Base-by-base conservation (phyloP, 768 basidiomycete genomes). In the Podaxis sp. region DNA sequence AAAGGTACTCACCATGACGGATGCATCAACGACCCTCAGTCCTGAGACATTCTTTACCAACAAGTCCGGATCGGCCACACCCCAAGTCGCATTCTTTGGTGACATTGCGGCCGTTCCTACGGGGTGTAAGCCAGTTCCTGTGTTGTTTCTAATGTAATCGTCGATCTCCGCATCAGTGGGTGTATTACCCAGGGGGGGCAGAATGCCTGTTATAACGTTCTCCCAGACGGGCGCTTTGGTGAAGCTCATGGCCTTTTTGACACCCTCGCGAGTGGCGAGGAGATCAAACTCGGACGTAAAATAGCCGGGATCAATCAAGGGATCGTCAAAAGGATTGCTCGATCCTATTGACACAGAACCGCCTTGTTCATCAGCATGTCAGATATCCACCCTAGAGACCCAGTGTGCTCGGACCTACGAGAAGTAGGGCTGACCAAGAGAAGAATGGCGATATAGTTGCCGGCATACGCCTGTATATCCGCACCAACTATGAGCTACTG, bases 21-120 rank as follows among this genome's bases (percentile, higher is more conserved):
- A 76, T 6, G 74, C 75, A 68, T 80, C 77, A 13, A 80, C 76
- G 20, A 80, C 67, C 2, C 79, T 69, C 58, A 80, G 55, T 8
- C 75, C 78, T 1, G 52, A 55, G 0, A 73, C 68, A 0, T 70
- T 71, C 62, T 80, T 79, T 7, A 80, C 75, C 40, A 57, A 65
- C 52, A 81, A 65, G 62, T 78, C 70, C 5, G 78, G 73, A 66
- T 79, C 72, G 3, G 78, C 73, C 8, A 78, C 79, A 1, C 78
- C 78, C 22, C 54, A 70, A 3, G 58, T 41, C 0, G 74, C 71
- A n/a, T 64, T 61, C 17, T 55, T 57, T 0, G 70, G 61, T 4
- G 74, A 74, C 74, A 78, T 76, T 8, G 64, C 66, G 5, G 75
- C 73, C 0, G 75, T 77, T 3, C 74, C 72, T 7, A 72, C 69